A percentile compares a stretch with the other conserved stretches of the same genome.
phyloP scores from a whole-genome alignment of 176 grass and related monocot genomes.

The Bolboschoenus planiculmis region DNA sequence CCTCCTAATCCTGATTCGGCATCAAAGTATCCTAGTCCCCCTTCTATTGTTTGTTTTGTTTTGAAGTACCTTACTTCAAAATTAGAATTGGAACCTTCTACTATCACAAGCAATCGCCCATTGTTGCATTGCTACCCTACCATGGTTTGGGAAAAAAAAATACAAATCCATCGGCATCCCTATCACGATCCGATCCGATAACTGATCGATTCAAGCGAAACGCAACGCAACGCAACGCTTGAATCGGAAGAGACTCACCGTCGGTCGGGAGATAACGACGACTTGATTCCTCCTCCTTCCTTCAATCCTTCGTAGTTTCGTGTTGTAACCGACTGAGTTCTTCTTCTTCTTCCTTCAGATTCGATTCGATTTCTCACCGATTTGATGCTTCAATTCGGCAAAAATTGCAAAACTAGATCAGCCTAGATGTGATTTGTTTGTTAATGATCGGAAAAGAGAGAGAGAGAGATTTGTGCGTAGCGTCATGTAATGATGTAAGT shows the following conservation, averaged over 20 bases:
- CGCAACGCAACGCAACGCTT: background rate
- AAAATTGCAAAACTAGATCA: background rate
- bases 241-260: background rate
- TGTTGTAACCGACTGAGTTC: background rate
- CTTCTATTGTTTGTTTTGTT: background rate
- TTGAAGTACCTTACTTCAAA: background rate
- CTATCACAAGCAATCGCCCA: background rate
- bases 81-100: background rate
- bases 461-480: background rate
- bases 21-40: background rate
- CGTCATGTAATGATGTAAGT: background rate
- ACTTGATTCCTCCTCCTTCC: background rate
- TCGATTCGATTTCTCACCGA: background rate
- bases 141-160: background rate
- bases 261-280: too few species aligned
- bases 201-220: background rate
- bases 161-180: background rate
- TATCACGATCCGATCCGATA: background rate
- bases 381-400: background rate
- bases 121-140: background rate
- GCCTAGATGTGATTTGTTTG: slow-evolving; percentile 2
- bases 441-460: background rate
- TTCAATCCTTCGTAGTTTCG: background rate
- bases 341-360: background rate
- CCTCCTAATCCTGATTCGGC: slow-evolving; percentile 1